phyloP scores from a whole-genome alignment of 1,139 yeast genomes.

The Candida sojae region DNA sequence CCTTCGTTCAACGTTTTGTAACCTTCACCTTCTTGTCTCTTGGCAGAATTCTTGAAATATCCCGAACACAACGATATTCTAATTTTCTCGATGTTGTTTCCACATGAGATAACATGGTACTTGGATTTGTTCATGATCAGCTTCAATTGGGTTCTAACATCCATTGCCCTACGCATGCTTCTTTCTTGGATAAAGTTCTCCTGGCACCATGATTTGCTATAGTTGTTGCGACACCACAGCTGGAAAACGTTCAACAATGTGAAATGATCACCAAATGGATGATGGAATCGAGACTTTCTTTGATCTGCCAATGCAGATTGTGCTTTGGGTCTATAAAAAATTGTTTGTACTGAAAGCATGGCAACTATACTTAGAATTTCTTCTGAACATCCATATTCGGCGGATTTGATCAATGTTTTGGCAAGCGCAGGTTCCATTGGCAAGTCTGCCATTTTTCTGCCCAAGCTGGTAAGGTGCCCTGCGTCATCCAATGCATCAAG shows the following conservation, averaged over 20 bases:
- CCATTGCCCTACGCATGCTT: conserved; percentile 73
- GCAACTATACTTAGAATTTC: conserved; percentile 86
- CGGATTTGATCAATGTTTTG: conserved; percentile 74
- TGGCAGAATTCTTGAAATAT: conserved; percentile 82
- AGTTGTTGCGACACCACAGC: conserved; percentile 69
- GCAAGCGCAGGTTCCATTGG: conserved; percentile 96
- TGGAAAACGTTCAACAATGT: conserved; percentile 80
- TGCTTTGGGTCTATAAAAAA: conserved; percentile 83
- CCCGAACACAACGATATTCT: conserved; percentile 83
- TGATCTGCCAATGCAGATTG: conserved; percentile 75
- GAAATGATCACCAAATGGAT: conserved; percentile 83
- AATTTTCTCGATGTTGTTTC: conserved; percentile 60
- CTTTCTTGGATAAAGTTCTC: conserved; percentile 83
- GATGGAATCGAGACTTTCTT: conserved; percentile 72
- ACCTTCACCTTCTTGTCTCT: conserved; percentile 66
- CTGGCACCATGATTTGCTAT: conserved; percentile 74
- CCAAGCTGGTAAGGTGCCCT: conserved; percentile 73
- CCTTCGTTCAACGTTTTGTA: conserved; percentile 73
- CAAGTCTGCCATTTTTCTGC: conserved; percentile 84
- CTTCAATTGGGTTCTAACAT: conserved; percentile 71
- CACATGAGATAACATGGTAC: conserved; percentile 59
- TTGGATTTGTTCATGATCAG: conserved; percentile 60
- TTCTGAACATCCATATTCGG: conserved; percentile 74
- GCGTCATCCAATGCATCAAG: conserved; percentile 80
- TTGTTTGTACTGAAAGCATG: conserved; percentile 86